These are phyloP conservation scores for Nidula niveotomentosa DNA, from an alignment of 1,284 basidiomycete species.

Conservation along the genomic window DNA sequence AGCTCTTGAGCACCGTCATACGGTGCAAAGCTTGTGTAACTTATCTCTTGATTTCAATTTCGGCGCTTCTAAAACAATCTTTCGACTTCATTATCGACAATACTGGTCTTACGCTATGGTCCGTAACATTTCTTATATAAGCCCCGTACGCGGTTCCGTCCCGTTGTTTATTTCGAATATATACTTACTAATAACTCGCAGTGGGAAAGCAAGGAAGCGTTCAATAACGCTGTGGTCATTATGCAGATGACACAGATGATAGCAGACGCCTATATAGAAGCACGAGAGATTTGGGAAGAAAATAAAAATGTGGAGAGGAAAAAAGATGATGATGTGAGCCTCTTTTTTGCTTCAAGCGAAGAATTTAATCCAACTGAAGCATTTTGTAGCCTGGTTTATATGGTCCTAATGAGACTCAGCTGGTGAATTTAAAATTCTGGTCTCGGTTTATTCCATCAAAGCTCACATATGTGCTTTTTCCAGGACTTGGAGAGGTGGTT, in stretches of 20 bases:
- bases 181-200: too few species aligned
- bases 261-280: conserved; percentile 17
- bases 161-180: too few species aligned
- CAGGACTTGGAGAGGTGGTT: too few species aligned
- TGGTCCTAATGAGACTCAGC: background rate
- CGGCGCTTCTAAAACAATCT: too few species aligned
- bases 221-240: conserved; percentile 8
- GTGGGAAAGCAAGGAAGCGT: background rate
- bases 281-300: conserved; percentile 11
- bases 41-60: too few species aligned
- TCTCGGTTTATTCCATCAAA: background rate
- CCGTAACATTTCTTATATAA: too few species aligned
- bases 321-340: conserved; percentile 6
- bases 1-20: too few species aligned
- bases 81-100: too few species aligned
- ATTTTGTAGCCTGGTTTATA: background rate
- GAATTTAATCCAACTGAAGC: background rate
- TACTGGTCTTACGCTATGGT: too few species aligned
- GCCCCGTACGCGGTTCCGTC: too few species aligned
- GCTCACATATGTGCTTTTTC: too few species aligned
- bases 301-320: conserved; percentile 9
- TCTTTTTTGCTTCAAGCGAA: background rate
- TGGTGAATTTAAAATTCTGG: background rate
- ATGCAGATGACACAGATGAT: conserved; percentile 21
- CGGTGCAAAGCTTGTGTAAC: too few species aligned